A percentile compares a stretch with the other conserved stretches of the same genome.
These are phyloP conservation scores for Epicoccum sorghinum DNA, from an alignment of 2,329 filamentous ascomycete genomes.

Conservation along the genomic window DNA sequence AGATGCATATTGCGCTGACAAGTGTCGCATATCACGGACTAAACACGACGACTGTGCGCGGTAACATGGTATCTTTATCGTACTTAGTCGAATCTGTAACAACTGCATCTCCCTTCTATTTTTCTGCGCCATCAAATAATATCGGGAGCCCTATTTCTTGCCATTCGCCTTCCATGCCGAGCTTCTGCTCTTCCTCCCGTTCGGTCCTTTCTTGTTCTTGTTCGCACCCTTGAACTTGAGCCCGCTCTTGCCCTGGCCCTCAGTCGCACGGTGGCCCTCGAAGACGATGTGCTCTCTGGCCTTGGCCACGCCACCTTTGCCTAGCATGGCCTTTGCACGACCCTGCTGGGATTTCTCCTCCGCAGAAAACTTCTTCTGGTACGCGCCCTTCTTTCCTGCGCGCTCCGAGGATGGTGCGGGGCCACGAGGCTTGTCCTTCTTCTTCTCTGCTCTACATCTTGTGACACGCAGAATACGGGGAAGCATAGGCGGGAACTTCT, in stretches of 20 bases:
- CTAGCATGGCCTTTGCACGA: slow-evolving; percentile 76
- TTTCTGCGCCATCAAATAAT: not conserved
- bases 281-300: slow-evolving; percentile 77
- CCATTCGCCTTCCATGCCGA: slow-evolving; percentile 53
- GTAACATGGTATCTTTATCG: too few relatives aligned
- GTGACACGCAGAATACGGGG: slow-evolving; percentile 84
- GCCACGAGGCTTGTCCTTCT: slow-evolving; percentile 41
- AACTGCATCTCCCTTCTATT: not conserved
- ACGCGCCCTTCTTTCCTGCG: slow-evolving; percentile 50
- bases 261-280: slow-evolving; percentile 76
- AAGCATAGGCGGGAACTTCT: slow-evolving; percentile 94
- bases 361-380: slow-evolving; percentile 72
- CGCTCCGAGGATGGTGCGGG: slow-evolving; percentile 40
- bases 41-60: too few relatives aligned
- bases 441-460: slow-evolving; percentile 73
- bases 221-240: slow-evolving; percentile 62
- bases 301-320: slow-evolving; percentile 68
- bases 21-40: too few relatives aligned
- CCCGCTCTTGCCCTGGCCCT: slow-evolving; percentile 69
- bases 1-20: too few relatives aligned
- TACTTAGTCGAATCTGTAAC: not conserved
- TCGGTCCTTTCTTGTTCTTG: slow-evolving; percentile 54
- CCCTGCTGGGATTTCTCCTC: slow-evolving; percentile 74
- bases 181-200: slow-evolving; percentile 51
- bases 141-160: slow-evolving; percentile 3